Percentiles rank a stretch among this genome's conserved stretches.
These are phyloP conservation scores for Phytomonas francai DNA, from an alignment of 208 protist genomes.

Conservation along the genomic window DNA sequence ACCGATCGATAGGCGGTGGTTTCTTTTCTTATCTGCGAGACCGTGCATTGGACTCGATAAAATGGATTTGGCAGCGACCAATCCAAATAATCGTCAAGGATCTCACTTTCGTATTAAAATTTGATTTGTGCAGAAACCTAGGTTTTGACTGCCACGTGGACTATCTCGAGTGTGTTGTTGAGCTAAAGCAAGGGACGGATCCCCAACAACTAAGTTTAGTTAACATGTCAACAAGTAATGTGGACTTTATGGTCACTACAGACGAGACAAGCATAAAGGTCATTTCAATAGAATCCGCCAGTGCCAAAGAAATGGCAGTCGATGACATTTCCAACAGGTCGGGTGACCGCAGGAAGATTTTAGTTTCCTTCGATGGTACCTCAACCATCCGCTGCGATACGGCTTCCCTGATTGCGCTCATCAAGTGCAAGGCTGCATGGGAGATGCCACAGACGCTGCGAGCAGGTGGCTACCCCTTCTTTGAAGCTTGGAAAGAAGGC, in stretches of 20 bases:
- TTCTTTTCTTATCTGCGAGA: conserved; percentile 40
- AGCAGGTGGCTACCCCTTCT: background rate
- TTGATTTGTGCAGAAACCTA: conserved; percentile 27
- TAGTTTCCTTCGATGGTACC: conserved; percentile 27
- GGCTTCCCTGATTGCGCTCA: conserved; percentile 29
- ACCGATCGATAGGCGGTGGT: conserved; percentile 12
- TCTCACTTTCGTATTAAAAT: conserved; percentile 31
- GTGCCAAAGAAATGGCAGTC: conserved; percentile 42
- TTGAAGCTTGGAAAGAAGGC: no score
- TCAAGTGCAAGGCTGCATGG: conserved; percentile 48
- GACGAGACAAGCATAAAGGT: conserved; percentile 15
- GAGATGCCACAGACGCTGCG: conserved; percentile 40
- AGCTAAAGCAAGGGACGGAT: conserved; percentile 29
- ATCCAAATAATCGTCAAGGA: conserved; percentile 41
- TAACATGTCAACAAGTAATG: conserved; percentile 17
- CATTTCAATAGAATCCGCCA: conserved; percentile 20
- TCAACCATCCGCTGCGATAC: conserved; percentile 32
- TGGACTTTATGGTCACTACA: conserved; percentile 18
- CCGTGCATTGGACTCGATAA: conserved; percentile 36
- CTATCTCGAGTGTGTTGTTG: conserved; percentile 30
- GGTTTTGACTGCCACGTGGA: conserved; percentile 29
- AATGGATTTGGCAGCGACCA: conserved; percentile 58
- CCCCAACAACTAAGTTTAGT: conserved; percentile 41
- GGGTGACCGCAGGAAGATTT: conserved; percentile 44
- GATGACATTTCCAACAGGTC: conserved; percentile 23